These are phyloP conservation scores for Phialophora tarda DNA, from an alignment of 2,329 filamentous ascomycete genomes.

Conservation along the genomic window DNA sequence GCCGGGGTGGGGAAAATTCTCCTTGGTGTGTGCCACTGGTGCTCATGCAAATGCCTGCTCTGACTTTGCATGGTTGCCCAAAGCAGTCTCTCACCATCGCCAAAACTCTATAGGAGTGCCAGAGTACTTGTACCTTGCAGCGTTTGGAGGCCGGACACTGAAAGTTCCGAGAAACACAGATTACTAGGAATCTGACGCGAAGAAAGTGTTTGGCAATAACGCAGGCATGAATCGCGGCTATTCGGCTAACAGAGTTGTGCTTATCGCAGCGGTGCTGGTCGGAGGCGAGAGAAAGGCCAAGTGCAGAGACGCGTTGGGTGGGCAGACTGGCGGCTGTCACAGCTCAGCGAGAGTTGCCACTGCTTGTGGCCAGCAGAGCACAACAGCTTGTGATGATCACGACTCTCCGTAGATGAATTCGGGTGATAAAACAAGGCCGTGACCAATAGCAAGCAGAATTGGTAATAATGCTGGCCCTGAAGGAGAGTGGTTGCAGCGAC, in stretches of 20 bases:
- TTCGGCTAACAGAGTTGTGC: conserved; percentile 18
- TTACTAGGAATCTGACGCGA: neutral
- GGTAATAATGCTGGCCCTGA: conserved; percentile 22
- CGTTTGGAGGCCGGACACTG: neutral
- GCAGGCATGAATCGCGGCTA: conserved; percentile 19
- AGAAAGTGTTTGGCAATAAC: neutral
- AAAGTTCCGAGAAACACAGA: conserved; percentile 1
- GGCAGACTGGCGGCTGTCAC: conserved; percentile 9
- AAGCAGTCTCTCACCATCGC: neutral
- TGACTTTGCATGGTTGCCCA: neutral
- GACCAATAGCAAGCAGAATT: conserved; percentile 27
- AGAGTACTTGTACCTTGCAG: neutral
- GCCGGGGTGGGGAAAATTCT: conserved; percentile 21
- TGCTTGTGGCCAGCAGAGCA: conserved; percentile 11
- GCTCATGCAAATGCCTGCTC: conserved; percentile 13
- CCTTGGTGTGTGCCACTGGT: conserved; percentile 11
- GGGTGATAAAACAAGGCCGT: conserved; percentile 27
- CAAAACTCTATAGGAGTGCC: neutral
- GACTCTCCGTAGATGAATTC: conserved; percentile 26
- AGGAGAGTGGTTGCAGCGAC: conserved; percentile 31
- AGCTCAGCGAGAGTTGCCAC: neutral
- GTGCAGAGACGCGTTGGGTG: conserved; percentile 15
- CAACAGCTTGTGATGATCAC: conserved; percentile 34
- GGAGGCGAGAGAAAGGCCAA: conserved; percentile 14
- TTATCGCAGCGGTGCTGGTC: conserved; percentile 1